Base-by-base conservation (phyloP, 805 yeast genomes). In the Yarrowia divulgata region DNA sequence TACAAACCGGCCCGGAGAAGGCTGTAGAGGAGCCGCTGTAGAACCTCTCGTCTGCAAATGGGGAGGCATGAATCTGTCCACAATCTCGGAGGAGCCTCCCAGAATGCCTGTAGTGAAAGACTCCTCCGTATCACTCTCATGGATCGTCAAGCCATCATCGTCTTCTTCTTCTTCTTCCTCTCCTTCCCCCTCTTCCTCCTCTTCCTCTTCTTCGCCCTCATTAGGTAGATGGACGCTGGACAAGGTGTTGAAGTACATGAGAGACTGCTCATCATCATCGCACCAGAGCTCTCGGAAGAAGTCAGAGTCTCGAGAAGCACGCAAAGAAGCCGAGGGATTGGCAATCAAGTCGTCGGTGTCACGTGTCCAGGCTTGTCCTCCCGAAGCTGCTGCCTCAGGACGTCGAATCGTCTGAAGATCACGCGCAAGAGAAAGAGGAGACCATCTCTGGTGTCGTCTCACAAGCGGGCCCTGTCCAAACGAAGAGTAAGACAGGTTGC, bases 171-270 rank as follows among this genome's bases (percentile, higher is more conserved):
- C 46, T 13, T 43, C 50, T 23, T 43, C 64, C 8, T 58, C 64
- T 10, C 13, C 46, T 13, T 43, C 50, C 0, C 34, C 64, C 4
- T 60, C 66, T 10, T 45, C 66, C 2, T 60, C 66, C 6, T 57
- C 63, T 1, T 60, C 42, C 18, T 60, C 64, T 4, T 58, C 64
- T 18, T 58, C 64, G 13, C 40, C 64, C n/a, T 43, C 66, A 18
- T 43, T 45, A 7, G 66, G 66, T 8, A 60, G 18, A 19, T 60
- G 66, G 14, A 60, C 66, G 35, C 66, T 60, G 43, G 66, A 60
- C 14, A 60, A 42, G 5, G 66, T 60, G 66, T 60, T 60, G 52
- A 60, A 60, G 52, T 60, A 60, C 66, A 60, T 60, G 66, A 60
- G 66, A 12, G 66, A 60, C 52, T 60, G 66, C 16, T 60, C 66